Evolutionary conservation across 306 rosid genomes (phyloP).

Genomic region (Cucurbita moschata): DNA sequence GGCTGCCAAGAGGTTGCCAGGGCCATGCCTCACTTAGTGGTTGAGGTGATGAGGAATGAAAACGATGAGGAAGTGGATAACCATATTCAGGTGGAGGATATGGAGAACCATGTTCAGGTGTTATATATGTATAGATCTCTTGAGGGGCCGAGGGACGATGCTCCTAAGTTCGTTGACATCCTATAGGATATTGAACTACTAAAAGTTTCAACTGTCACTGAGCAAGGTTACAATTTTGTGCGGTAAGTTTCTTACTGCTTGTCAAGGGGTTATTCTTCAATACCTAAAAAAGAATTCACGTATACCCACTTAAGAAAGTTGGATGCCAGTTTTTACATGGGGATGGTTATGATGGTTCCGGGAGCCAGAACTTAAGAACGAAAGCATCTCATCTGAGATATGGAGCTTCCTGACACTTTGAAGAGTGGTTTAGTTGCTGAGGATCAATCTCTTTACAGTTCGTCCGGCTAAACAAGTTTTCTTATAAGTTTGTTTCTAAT

Average conservation of each 20-base stretch:
- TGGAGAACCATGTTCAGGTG: conserved; percentile 14
- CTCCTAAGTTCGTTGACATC: conserved; percentile 44
- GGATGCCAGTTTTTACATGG: conserved; percentile 2
- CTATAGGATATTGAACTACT: conserved; percentile 20
- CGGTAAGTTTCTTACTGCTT: conserved; percentile 4
- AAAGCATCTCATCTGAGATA: neutral
- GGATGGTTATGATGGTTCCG: neutral
- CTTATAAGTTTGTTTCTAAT: conserved; percentile 31
- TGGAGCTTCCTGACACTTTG: neutral
- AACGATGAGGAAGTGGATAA: conserved; percentile 4
- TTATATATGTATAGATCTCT: conserved; percentile 50
- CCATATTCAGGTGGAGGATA: conserved; percentile 8
- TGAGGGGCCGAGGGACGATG: conserved; percentile 58
- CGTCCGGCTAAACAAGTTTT: conserved; percentile 25
- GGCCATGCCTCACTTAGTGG: conserved; percentile 44
- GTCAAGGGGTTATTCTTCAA: conserved; percentile 24
- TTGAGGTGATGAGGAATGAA: conserved; percentile 43
- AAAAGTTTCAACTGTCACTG: neutral
- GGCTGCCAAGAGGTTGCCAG: conserved; percentile 58
- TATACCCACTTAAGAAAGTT: conserved; percentile 13
- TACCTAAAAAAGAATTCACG: conserved; percentile 26
- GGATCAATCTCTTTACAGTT: conserved; percentile 16
- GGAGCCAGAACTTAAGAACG: neutral
- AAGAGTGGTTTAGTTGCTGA: conserved; percentile 7
- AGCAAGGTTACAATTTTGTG: conserved; percentile 10